Conservation (phyloP, 2,329 filamentous ascomycete species). For the Claviceps sp. region DNA sequence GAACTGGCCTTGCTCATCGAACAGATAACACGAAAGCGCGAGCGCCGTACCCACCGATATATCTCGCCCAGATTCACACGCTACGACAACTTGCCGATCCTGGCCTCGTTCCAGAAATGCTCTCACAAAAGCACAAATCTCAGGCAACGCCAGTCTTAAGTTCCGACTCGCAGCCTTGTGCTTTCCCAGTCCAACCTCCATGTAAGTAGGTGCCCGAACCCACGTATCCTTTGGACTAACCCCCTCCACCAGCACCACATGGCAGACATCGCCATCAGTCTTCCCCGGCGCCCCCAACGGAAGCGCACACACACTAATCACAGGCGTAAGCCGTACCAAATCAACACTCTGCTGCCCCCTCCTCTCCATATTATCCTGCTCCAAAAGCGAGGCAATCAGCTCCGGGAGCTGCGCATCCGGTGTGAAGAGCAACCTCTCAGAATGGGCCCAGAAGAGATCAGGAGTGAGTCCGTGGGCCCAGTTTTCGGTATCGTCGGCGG, state of each 20-base stretch:
- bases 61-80: conserved; percentile 68
- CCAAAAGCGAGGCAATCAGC: conserved; percentile 29
- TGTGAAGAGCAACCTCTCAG: conserved; percentile 43
- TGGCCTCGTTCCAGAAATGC: conserved; percentile 18
- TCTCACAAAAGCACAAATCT: conserved; percentile 44
- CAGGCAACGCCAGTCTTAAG: conserved; percentile 56
- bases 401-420: conserved; percentile 50
- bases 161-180: conserved; percentile 74
- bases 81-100: conserved; percentile 35
- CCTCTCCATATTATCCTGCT: not conserved
- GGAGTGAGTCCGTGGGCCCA: conserved; percentile 79
- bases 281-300: conserved; percentile 10
- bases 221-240: conserved; percentile 30
- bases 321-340: conserved; percentile 19
- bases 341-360: too few relatives aligned
- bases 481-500: conserved; percentile 86
- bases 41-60: conserved; percentile 67
- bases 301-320: conserved; percentile 24
- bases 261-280: conserved; percentile 17
- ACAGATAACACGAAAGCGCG: conserved; percentile 61
- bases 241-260: conserved; percentile 29
- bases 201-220: conserved; percentile 24
- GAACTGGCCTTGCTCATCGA: conserved; percentile 46
- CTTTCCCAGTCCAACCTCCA: conserved; percentile 50
- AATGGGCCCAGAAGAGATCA: conserved; percentile 64